A percentile compares a stretch with the other conserved stretches of the same genome.
Conservation (phyloP, 164 flowering plant species). For the Chimonanthus salicifolius region DNA sequence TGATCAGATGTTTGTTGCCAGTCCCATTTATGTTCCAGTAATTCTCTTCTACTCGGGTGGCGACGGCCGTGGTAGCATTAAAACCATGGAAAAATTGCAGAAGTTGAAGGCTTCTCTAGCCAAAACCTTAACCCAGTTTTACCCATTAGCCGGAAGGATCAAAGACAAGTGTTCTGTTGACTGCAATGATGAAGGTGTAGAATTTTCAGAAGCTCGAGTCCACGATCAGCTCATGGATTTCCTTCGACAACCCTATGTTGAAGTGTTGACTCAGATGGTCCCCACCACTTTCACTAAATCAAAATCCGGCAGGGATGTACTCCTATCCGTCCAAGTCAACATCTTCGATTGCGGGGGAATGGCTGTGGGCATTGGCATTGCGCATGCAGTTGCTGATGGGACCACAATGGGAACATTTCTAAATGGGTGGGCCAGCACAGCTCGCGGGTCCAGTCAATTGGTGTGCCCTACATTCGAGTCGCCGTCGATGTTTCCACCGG, state of each 20-base stretch:
- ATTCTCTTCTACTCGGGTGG: not conserved
- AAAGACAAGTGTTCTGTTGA: not conserved
- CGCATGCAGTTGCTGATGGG: not conserved
- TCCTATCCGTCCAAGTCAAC: not conserved
- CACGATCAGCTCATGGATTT: not conserved
- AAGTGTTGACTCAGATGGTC: not conserved
- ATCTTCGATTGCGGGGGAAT: constrained; percentile 6
- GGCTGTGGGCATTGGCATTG: not conserved
- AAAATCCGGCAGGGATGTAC: not conserved
- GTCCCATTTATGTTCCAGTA: not conserved
- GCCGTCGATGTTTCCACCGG: not conserved
- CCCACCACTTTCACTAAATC: not conserved
- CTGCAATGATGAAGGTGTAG: constrained; percentile 1
- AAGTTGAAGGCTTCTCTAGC: not conserved
- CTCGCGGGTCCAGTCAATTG: not conserved
- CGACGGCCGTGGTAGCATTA: not conserved
- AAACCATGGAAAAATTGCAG: not conserved
- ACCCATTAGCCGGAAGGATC: constrained; percentile 6
- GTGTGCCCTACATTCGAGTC: not conserved
- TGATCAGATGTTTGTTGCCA: not conserved
- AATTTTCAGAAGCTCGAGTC: not conserved
- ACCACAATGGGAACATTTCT: not conserved
- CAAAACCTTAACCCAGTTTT: not conserved
- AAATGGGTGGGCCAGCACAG: too few species aligned
- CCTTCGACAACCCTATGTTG: not conserved